Evolutionary conservation across 768 basidiomycete species (phyloP), one percentile per base, ranked within the genome.

Genomic region (Leccinum imitatum): DNA sequence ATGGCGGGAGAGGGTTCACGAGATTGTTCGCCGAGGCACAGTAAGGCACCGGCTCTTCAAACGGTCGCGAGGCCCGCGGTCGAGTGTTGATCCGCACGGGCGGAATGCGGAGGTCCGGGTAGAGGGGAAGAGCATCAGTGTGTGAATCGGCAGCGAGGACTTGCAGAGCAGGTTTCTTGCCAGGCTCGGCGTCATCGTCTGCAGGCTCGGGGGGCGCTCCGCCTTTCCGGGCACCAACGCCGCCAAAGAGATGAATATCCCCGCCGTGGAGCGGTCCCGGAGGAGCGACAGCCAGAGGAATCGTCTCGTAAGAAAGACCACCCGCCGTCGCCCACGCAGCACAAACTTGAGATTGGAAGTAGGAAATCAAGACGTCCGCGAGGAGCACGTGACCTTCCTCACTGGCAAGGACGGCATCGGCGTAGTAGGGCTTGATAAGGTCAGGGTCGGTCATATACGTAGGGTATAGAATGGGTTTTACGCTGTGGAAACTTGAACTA

Each of bases 11-110:
- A 1, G 97, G 97, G 76, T 98, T 98, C 74, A 99, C 93, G 54
- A 98, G 80, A 72, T 99, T 95, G 74, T 98, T 96, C n/a, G 97
- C 97, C 21, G 88, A 89, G 0, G 93, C 94, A 73, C 97, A 98
- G 77, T 82, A 94, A 7, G 96, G 97, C 41, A 86, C 82, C 54
- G 96, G 84, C 74, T 98, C 97, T 71, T 91, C 85, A 73, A 90
- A 96, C 4, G 84, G 79, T 1, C 77, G 74, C 13, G 71, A 65
- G 1, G 72, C 76, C 59, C 75, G 75, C 3, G 91, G 91, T 3
- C 82, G 84, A 6, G 85, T 84, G 59, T 82, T 83, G 73, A 98
- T 87, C 8, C 92, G 82, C 33, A 83, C 81, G 0, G 83, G 80
- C 4, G 95, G 96, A 4, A 97, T 75, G 72, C 64, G 74, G 68